Conservation (phyloP, 225 moss, liverwort and hornwort genomes). For the Polytrichum formosum region DNA sequence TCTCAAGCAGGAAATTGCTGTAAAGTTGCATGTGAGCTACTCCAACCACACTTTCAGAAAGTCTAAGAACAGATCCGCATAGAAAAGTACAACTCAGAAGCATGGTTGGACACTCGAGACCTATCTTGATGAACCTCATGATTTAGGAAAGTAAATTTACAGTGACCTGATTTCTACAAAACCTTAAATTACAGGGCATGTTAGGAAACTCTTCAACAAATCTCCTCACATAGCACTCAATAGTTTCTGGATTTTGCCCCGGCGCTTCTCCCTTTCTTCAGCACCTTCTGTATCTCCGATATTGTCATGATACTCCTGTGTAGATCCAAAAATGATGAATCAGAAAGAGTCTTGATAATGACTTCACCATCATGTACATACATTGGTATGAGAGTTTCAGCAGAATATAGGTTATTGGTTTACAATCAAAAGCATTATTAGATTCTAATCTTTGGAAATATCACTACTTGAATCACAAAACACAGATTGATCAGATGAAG, state of each 20-base stretch:
- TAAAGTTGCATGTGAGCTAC: no score
- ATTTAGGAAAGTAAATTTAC: constrained; percentile 40
- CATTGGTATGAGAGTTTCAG: no score
- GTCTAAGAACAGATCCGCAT: constrained; percentile 1
- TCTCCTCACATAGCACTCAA: constrained; percentile 61
- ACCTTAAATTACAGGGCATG: constrained; percentile 56
- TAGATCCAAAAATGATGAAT: constrained; percentile 1
- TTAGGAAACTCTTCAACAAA: constrained; percentile 14
- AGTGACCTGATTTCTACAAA: constrained; percentile 65
- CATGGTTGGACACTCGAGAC: constrained; percentile 2
- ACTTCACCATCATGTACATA: no score
- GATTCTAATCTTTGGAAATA: not conserved
- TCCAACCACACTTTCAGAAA: not conserved
- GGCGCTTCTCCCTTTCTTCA: constrained; percentile 81
- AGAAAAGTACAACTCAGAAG: constrained; percentile 1
- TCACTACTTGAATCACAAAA: not conserved
- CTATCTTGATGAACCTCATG: constrained; percentile 30
- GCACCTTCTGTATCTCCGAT: constrained; percentile 83
- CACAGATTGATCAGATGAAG: not conserved
- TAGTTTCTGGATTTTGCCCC: constrained; percentile 81
- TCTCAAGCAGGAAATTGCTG: no score
- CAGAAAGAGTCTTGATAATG: not conserved
- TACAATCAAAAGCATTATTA: not conserved
- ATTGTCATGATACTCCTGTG: constrained; percentile 84
- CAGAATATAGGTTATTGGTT: no score